Evolutionary conservation across 164 flowering plant species (phyloP), one percentile per base, ranked within the genome.

Genomic region (Taxillus chinensis): DNA sequence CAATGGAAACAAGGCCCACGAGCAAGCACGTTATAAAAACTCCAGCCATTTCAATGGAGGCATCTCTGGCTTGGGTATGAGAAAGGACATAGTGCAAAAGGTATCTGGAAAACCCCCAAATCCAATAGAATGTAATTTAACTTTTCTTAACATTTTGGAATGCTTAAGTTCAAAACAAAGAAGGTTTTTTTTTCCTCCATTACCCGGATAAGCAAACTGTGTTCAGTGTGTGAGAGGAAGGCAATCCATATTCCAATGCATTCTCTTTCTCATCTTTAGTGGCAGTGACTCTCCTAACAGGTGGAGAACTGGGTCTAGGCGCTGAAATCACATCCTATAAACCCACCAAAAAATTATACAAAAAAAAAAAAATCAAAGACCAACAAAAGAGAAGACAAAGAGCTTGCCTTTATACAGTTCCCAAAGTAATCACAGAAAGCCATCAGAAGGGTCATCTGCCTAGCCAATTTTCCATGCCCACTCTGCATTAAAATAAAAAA

Each of bases 131-230:
- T 15, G 63, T 10, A 63, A 40, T 58, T 17, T 58, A 46, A 27
- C 49, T 17, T 45, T 8, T 13, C 9, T 15, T 56, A 10, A 64
- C 5, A 3, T 8, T 48, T 57, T n/a, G 41, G 17, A 17, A 42
- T 39, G 14, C 3, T 5, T 15, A 5, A 3, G 17, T 8, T 10
- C 39, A 6, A 42, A 45, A 45, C 3, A 11, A 41, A 27, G 0
- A 27, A 27, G 27, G 27, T 0, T 27, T 27, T 27, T 27, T 0
- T 27, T 27, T 27, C 17, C 17, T 8, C 55, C 4, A 57, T 41
- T 89, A 95, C 99, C 98, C 99, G 41, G 96, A 82, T 46, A 89
- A 73, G 78, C 99, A 95, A 64, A 91, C 92, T 14, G 97, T 95
- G 73, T 95, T 95, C 39, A 95, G 96, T 51, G 95, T 87, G 75